Base-by-base conservation (phyloP, 2,329 filamentous ascomycete genomes). In the Hysterium pulicare region DNA sequence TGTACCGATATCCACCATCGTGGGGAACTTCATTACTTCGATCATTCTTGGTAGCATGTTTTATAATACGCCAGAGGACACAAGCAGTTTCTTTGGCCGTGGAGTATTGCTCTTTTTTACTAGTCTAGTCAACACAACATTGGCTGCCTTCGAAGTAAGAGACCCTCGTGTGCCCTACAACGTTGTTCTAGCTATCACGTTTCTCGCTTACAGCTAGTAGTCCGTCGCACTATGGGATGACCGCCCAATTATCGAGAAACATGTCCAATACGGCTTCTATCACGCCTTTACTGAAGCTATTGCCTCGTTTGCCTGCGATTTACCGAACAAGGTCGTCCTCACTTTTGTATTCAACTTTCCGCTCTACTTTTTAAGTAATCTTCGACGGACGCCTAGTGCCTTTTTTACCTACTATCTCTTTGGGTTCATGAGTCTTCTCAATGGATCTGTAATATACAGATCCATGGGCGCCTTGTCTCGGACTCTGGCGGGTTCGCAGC, bases 401-500 rank as follows among this genome's bases (percentile, higher is more conserved):
- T 93, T 90, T 72, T 93, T 93, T 72, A 83, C 86, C 67, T 91
- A 86, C 75, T 64, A 87, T 46, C 93, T 90, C 72, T 93, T 93
- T 72, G 83, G 86, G 67, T 91, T 86, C 75, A 64, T 87, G 46
- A 71, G 93, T 40, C 76, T 89, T 56, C 82, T 79, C 3, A 86
- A 89, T 66, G 59, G 76, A 47, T 81, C 78, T 1, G 84, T 84
- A 1, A 50, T 91, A 55, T 72, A 69, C 59, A 8, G 26, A 8
- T 74, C 77, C 41, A 90, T 90, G 84, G 87, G 83, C 30, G 87
- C 86, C 79, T 75, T 88, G 43, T 90, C 90, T 75, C 78, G 86
- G 38, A 83, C 79, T 4, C 85, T 90, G 48, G 86, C 76, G 16
- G 32, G 32, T 34, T 9, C 26, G 8, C 8, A 9, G 26, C 8